These are phyloP conservation scores for Mallotus repandus DNA, from an alignment of 441 rosid species.

Conservation along the genomic window DNA sequence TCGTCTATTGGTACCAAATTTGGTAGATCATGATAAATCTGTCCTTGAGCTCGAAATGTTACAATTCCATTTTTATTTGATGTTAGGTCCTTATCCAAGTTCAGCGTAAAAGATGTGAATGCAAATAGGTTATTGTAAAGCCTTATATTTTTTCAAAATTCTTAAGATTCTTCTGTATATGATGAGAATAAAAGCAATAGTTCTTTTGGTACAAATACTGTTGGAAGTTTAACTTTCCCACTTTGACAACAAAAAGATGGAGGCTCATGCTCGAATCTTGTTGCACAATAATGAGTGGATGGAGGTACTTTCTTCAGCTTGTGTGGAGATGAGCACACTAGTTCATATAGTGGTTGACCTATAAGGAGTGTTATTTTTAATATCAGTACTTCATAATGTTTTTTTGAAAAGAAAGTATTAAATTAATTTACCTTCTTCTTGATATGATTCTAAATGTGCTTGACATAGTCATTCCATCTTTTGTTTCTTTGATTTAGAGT, in stretches of 20 bases:
- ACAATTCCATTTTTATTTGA: not conserved
- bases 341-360: not conserved
- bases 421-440: not conserved
- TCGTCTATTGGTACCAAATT: not conserved
- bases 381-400: too few relatives aligned
- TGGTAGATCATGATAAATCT: constrained; percentile 14
- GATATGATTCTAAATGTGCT: not conserved
- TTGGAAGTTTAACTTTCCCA: not conserved
- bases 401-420: too few relatives aligned
- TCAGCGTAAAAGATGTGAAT: constrained; percentile 1
- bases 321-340: not conserved
- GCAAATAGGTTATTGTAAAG: not conserved
- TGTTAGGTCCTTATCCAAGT: not conserved
- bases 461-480: not conserved
- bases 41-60: not conserved
- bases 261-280: not conserved
- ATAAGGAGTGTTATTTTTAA: too few relatives aligned
- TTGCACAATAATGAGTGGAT: not conserved
- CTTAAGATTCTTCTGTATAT: not conserved
- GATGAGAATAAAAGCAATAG: not conserved
- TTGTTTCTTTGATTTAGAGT: not conserved
- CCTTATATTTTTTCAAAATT: not conserved
- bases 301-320: not conserved
- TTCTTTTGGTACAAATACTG: too few relatives aligned
- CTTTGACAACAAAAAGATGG: not conserved